These are phyloP conservation scores for Colletotrichum sidae DNA, from an alignment of 2,329 filamentous ascomycete genomes.

Conservation along the genomic window DNA sequence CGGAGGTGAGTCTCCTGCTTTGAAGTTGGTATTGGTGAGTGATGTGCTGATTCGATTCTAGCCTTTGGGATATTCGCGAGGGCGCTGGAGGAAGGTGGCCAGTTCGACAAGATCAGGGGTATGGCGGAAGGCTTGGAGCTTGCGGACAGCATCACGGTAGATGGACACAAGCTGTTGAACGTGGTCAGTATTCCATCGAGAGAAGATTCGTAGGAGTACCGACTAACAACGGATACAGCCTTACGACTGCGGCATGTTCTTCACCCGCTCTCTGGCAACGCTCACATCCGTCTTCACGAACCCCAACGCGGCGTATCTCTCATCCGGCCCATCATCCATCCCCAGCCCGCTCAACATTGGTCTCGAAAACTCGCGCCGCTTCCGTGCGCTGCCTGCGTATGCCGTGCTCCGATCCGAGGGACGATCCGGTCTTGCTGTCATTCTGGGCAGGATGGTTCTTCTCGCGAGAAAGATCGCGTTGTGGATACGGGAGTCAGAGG, in stretches of 20 bases:
- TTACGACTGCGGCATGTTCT: constrained; percentile 93
- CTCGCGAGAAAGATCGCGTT: constrained; percentile 76
- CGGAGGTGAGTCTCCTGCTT: constrained; percentile 63
- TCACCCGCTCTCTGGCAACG: constrained; percentile 72
- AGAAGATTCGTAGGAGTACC: no score
- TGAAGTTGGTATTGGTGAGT: background rate
- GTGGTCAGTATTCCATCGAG: constrained; percentile 65
- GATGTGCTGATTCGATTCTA: constrained; percentile 38
- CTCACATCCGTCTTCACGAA: constrained; percentile 80
- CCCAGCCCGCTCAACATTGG: constrained; percentile 89
- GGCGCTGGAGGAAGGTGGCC: constrained; percentile 65
- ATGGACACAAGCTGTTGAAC: constrained; percentile 93
- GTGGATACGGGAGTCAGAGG: constrained; percentile 69
- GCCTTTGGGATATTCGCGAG: constrained; percentile 89
- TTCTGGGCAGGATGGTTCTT: constrained; percentile 78
- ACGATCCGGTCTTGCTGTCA: constrained; percentile 71
- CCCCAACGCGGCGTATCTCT: constrained; percentile 85
- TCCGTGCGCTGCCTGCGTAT: constrained; percentile 91
- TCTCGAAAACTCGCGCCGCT: constrained; percentile 90
- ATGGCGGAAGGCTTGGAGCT: constrained; percentile 76
- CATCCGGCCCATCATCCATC: constrained; percentile 58
- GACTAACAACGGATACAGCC: constrained; percentile 62
- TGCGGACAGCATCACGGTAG: constrained; percentile 87
- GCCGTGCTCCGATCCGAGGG: constrained; percentile 83
- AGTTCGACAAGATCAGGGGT: constrained; percentile 66